These are phyloP conservation scores for Marasmius tenuissimus DNA, from an alignment of 1,284 basidiomycete species.

Conservation along the genomic window DNA sequence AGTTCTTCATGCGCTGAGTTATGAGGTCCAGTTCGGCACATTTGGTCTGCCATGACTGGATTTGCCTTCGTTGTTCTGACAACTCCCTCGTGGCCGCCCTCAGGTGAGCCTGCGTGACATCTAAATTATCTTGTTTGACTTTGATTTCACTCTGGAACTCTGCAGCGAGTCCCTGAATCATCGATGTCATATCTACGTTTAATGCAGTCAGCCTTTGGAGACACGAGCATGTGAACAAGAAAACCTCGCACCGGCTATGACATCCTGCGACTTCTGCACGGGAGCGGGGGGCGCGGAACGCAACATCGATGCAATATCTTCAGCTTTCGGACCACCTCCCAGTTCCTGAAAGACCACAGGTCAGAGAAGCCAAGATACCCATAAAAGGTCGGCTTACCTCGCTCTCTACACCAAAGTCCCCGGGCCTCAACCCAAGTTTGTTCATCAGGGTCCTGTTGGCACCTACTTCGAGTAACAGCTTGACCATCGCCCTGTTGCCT, in stretches of 20 bases:
- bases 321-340: slow-evolving; percentile 65
- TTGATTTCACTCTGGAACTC: slow-evolving; percentile 88
- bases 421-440: slow-evolving; percentile 89
- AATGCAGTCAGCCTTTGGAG: background rate
- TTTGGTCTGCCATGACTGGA: slow-evolving; percentile 70
- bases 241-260: slow-evolving; percentile 68
- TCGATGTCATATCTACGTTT: slow-evolving; percentile 73
- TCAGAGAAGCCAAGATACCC: background rate
- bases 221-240: background rate
- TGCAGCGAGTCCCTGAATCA: slow-evolving; percentile 75
- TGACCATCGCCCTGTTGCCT: slow-evolving; percentile 87
- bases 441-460: slow-evolving; percentile 93
- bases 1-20: slow-evolving; percentile 74
- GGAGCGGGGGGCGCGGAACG: slow-evolving; percentile 71
- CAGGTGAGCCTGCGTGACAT: slow-evolving; percentile 84
- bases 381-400: slow-evolving; percentile 59
- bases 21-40: slow-evolving; percentile 79
- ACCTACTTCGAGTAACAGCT: slow-evolving; percentile 88
- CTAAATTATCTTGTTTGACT: slow-evolving; percentile 83
- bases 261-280: slow-evolving; percentile 87
- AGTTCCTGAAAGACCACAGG: slow-evolving; percentile 51
- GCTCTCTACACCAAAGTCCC: slow-evolving; percentile 91
- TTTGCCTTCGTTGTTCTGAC: slow-evolving; percentile 84
- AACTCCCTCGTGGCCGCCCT: slow-evolving; percentile 89
- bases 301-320: slow-evolving; percentile 72